These are phyloP conservation scores for Fusarium solani-melongenae DNA, from an alignment of 2,329 filamentous ascomycete species.

Conservation along the genomic window DNA sequence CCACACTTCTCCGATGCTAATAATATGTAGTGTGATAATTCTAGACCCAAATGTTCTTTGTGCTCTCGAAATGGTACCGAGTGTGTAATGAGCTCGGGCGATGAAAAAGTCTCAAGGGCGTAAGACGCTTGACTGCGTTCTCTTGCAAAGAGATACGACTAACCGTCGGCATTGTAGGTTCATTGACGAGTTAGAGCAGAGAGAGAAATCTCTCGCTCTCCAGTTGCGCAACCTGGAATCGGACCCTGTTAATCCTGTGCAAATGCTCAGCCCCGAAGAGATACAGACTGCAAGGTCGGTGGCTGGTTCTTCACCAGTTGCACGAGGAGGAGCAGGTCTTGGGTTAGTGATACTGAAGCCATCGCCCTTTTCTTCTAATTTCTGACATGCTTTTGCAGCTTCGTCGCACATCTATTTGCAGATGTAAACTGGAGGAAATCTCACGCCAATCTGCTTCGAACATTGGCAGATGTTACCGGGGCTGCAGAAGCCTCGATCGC, in stretches of 20 bases:
- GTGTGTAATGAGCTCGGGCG: not conserved
- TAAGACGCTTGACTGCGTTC: accelerated
- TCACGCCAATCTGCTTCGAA: slow-evolving; percentile 4
- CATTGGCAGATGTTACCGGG: slow-evolving; percentile 7
- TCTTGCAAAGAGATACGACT: accelerated
- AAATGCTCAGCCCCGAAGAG: slow-evolving; percentile 17
- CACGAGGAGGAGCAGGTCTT: slow-evolving; percentile 15
- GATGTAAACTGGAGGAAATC: slow-evolving; percentile 21
- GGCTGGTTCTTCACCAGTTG: slow-evolving; percentile 13
- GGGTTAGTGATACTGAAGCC: not conserved
- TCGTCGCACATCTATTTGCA: slow-evolving; percentile 13
- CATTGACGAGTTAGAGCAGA: slow-evolving; percentile 20
- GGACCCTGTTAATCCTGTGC: not conserved
- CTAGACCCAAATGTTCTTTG: slow-evolving; percentile 3
- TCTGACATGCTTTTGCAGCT: not conserved
- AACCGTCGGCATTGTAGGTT: not conserved
- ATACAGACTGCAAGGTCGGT: slow-evolving; percentile 11
- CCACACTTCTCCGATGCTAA: not conserved
- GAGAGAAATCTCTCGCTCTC: slow-evolving; percentile 1
- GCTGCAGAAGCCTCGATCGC: slow-evolving; percentile 2
- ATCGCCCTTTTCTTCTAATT: not conserved
- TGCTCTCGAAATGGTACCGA: slow-evolving; percentile 6
- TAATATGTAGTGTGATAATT: slow-evolving; percentile 8
- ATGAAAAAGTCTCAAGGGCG: slow-evolving; percentile 7
- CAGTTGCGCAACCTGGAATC: not conserved